phyloP scores from a whole-genome alignment of 805 yeast species.

The Pichia scutulata region DNA sequence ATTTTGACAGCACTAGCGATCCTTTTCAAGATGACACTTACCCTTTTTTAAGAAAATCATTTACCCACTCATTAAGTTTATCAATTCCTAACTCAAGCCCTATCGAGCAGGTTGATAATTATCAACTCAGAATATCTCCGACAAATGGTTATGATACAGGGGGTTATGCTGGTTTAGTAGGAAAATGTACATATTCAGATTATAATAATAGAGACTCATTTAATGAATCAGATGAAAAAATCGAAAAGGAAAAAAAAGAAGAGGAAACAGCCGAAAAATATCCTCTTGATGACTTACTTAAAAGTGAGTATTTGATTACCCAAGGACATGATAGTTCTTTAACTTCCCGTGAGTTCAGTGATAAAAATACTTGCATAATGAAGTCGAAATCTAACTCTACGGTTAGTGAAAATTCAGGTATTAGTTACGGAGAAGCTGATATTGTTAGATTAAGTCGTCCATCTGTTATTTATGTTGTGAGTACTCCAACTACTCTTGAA shows the following conservation, averaged over 20 bases:
- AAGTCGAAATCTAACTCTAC: not conserved
- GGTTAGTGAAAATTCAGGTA: not conserved
- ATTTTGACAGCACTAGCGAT: not conserved
- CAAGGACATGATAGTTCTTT: too few relatives aligned
- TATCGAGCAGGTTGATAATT: too few relatives aligned
- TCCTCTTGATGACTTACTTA: not conserved
- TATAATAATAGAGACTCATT: not conserved
- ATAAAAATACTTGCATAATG: not conserved
- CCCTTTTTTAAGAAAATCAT: too few relatives aligned
- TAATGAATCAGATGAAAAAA: not conserved
- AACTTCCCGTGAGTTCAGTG: not conserved
- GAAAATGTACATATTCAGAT: too few relatives aligned
- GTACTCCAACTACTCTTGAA: not conserved
- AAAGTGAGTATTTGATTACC: not conserved
- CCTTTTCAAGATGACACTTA: too few relatives aligned
- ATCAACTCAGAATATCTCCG: not conserved
- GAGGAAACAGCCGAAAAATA: too few relatives aligned
- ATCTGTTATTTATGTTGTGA: slow-evolving; percentile 1
- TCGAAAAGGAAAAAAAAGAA: not conserved
- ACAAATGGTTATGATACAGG: too few relatives aligned
- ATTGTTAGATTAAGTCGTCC: not conserved
- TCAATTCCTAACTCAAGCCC: not conserved
- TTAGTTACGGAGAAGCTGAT: not conserved
- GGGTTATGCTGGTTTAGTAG: too few relatives aligned
- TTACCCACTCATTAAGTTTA: not conserved